Conservation (phyloP, 305 asterid genomes). For the Fraxinus baroniana region DNA sequence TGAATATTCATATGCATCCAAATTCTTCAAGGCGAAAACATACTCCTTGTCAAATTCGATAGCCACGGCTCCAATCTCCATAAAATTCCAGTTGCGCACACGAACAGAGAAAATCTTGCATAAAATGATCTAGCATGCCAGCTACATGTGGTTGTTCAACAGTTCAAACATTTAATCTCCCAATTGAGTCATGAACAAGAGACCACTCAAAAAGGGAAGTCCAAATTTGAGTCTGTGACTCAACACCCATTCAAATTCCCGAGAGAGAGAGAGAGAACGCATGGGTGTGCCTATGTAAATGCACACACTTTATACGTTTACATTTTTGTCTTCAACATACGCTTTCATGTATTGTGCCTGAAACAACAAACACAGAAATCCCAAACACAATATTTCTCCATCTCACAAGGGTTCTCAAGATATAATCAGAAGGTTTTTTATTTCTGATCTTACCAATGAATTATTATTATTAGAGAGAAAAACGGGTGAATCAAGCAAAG, state of each 20-base stretch:
- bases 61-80: background rate
- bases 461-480: constrained; percentile 51
- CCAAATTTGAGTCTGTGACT: background rate
- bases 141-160: background rate
- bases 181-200: background rate
- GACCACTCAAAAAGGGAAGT: background rate
- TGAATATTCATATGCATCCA: background rate
- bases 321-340: background rate
- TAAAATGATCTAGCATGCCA: background rate
- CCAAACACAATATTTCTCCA: background rate
- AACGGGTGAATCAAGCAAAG: constrained; percentile 86
- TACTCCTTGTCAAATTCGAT: background rate
- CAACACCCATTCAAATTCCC: background rate
- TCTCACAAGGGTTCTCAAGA: background rate
- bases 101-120: background rate
- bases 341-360: background rate
- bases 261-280: background rate
- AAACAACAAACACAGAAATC: background rate
- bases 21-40: background rate
- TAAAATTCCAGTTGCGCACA: background rate
- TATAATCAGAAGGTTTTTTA: background rate
- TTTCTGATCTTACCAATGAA: constrained; percentile 48
- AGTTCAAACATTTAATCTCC: background rate
- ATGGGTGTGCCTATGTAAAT: background rate
- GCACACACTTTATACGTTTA: background rate